These are phyloP conservation scores for Beauveria medogensis DNA, from an alignment of 2,329 filamentous ascomycete genomes.

Conservation along the genomic window DNA sequence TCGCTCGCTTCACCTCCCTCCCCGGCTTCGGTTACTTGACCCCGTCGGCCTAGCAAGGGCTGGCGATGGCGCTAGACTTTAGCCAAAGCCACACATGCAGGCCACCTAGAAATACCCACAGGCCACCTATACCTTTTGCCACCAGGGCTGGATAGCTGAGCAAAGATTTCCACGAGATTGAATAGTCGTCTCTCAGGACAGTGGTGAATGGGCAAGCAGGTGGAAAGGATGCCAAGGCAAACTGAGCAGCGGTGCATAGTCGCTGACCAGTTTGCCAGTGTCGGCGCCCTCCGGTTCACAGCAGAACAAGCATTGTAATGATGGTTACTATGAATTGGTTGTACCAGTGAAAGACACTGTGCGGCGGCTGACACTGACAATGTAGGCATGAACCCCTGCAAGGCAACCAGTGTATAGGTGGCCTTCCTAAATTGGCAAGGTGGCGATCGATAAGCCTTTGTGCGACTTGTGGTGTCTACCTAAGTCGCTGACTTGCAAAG, in stretches of 20 bases:
- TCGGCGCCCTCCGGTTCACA: background rate
- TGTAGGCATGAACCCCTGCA: background rate
- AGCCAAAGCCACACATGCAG: slow-evolving; percentile 4
- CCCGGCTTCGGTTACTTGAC: background rate
- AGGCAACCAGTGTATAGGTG: slow-evolving; percentile 9
- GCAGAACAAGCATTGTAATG: background rate
- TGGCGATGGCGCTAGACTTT: background rate
- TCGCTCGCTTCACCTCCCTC: background rate
- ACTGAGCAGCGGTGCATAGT: background rate
- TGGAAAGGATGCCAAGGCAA: background rate
- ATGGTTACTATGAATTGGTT: background rate
- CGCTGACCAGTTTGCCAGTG: background rate
- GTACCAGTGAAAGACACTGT: background rate
- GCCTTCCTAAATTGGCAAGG: slow-evolving; percentile 3
- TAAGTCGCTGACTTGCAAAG: background rate
- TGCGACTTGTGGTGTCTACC: background rate
- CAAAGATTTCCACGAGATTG: background rate
- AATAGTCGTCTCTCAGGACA: background rate
- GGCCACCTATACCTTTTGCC: slow-evolving; percentile 1
- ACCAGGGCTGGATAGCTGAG: background rate
- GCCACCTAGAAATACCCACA: background rate
- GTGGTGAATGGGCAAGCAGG: background rate
- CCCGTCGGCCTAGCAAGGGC: background rate
- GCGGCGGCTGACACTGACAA: background rate
- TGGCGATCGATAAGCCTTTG: background rate